Conservation (phyloP, 1,284 basidiomycete species). For the Ustilago cynodontis region DNA sequence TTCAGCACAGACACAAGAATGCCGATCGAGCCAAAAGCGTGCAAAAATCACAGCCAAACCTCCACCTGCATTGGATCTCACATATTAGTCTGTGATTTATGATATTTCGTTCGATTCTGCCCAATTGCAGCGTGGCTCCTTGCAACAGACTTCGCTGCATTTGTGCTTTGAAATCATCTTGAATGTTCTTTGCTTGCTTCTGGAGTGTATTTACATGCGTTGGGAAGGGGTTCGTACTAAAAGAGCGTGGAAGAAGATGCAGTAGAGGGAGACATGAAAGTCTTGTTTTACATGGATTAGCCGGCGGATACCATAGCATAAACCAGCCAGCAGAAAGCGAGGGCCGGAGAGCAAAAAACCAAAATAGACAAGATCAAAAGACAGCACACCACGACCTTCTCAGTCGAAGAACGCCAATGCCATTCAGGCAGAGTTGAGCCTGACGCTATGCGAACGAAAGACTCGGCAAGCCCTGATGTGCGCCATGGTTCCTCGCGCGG, state of each 20-base stretch:
- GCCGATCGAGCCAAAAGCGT: background rate
- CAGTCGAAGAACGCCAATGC: too few relatives aligned
- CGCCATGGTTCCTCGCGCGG: too few relatives aligned
- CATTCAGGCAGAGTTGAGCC: too few relatives aligned
- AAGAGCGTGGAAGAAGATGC: slow-evolving; percentile 11
- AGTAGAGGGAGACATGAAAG: background rate
- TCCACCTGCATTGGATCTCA: slow-evolving; percentile 3
- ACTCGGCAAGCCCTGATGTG: too few relatives aligned
- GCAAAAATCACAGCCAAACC: slow-evolving; percentile 1
- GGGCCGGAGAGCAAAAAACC: background rate
- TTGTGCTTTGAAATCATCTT: slow-evolving; percentile 6
- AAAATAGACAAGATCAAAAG: background rate
- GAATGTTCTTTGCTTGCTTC: slow-evolving; percentile 33
- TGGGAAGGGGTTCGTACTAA: background rate
- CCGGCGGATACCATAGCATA: too few relatives aligned
- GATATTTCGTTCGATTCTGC: too few relatives aligned
- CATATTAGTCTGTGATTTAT: background rate
- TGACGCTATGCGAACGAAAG: too few relatives aligned
- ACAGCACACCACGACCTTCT: background rate
- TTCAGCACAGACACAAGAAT: background rate
- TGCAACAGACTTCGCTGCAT: background rate
- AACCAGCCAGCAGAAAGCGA: background rate
- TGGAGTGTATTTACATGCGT: slow-evolving; percentile 32
- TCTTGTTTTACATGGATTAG: slow-evolving; percentile 42
- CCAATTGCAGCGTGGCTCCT: too few relatives aligned